These are phyloP conservation scores for Phialocephala subalpina DNA, from an alignment of 2,329 filamentous ascomycete genomes.

Conservation along the genomic window DNA sequence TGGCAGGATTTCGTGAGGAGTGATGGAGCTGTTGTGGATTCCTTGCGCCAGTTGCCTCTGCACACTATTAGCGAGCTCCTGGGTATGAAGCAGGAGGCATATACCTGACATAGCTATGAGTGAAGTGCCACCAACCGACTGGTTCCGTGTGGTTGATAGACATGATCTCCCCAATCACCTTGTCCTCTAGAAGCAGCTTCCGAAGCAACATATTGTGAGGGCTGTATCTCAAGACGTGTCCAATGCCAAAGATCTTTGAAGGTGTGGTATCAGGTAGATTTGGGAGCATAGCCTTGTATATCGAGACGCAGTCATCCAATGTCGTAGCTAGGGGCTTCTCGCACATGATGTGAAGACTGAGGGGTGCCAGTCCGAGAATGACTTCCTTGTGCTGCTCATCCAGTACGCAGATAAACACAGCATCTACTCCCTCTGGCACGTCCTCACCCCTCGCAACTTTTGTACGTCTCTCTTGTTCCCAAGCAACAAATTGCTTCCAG, in stretches of 20 bases:
- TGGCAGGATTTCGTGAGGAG: constrained; percentile 96
- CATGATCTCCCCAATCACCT: constrained; percentile 82
- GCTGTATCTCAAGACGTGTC: constrained; percentile 92
- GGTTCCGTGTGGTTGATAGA: constrained; percentile 93
- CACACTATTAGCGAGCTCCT: constrained; percentile 16
- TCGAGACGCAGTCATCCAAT: constrained; percentile 78
- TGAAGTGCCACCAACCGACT: constrained; percentile 95
- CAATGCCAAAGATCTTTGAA: constrained; percentile 80
- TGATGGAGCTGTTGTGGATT: constrained; percentile 78
- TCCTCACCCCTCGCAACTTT: constrained; percentile 57
- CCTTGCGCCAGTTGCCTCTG: constrained; percentile 90
- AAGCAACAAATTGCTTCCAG: constrained; percentile 80
- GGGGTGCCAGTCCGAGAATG: constrained; percentile 74
- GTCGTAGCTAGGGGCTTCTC: constrained; percentile 93
- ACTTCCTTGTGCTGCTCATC: constrained; percentile 91
- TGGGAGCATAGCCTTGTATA: constrained; percentile 66
- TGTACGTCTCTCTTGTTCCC: constrained; percentile 70
- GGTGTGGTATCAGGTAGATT: constrained; percentile 44
- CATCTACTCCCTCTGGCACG: constrained; percentile 54
- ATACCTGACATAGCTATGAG: constrained; percentile 85
- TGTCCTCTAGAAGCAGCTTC: constrained; percentile 77
- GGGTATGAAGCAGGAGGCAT: constrained; percentile 14
- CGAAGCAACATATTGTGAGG: constrained; percentile 90
- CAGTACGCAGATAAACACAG: constrained; percentile 76
- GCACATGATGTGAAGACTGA: constrained; percentile 85